Conservation (phyloP, 306 rosid genomes). For the Quercus alba region DNA sequence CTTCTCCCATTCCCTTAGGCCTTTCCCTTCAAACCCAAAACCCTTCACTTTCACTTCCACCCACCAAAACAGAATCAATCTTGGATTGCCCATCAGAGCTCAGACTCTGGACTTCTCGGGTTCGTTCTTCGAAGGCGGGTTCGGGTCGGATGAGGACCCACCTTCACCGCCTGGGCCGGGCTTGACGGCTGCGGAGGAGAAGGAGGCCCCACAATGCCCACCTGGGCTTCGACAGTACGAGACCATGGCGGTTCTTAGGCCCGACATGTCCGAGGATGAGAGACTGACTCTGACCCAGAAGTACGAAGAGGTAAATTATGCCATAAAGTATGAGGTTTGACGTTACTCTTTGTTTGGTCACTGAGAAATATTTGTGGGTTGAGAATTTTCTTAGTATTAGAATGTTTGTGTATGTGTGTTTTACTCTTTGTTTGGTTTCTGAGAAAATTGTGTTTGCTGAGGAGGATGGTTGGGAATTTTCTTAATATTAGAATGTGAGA, state of each 20-base stretch:
- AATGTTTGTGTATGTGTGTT: too few species aligned
- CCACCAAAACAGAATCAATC: conserved; percentile 5
- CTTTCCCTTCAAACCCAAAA: conserved; percentile 16
- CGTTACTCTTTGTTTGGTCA: not conserved
- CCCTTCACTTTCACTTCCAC: not conserved
- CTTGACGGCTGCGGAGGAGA: conserved; percentile 57
- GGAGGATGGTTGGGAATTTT: too few species aligned
- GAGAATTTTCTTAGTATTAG: not conserved
- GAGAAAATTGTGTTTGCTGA: too few species aligned
- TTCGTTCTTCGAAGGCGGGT: conserved; percentile 71
- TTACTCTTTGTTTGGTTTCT: too few species aligned
- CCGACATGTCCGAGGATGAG: conserved; percentile 79
- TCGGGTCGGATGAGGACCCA: conserved; percentile 65
- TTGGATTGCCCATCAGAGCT: conserved; percentile 30
- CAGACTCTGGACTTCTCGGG: conserved; percentile 65
- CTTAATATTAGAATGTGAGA: too few species aligned
- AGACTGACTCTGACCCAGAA: conserved; percentile 69
- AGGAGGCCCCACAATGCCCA: conserved; percentile 82
- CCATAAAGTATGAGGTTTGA: not conserved
- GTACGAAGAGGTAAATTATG: conserved; percentile 65
- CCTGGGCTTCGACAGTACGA: conserved; percentile 75
- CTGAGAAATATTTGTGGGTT: not conserved
- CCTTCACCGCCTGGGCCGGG: conserved; percentile 39
- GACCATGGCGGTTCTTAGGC: conserved; percentile 68
- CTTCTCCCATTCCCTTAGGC: conserved; percentile 21